Percentiles rank a stretch among this genome's conserved stretches.
Conservation (phyloP, 495 filamentous ascomycete species). For the Xylaria intraflava region DNA sequence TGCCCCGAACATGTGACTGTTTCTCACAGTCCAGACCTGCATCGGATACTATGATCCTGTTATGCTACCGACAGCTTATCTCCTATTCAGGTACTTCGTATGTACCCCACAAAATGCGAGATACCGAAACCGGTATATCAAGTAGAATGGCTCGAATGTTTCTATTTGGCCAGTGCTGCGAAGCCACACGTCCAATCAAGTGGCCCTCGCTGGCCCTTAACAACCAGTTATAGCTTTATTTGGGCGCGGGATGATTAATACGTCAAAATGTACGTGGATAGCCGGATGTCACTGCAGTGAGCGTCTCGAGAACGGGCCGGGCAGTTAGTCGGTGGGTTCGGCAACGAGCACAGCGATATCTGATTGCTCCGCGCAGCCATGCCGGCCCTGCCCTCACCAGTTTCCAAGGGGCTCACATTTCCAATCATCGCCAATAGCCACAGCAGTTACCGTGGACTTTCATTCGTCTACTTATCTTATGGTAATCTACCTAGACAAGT, state of each 20-base stretch:
- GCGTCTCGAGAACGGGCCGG: not conserved
- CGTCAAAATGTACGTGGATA: not conserved
- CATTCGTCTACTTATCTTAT: not conserved
- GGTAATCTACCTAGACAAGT: not conserved
- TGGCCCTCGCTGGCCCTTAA: conserved; percentile 1
- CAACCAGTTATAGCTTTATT: not conserved
- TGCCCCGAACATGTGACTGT: conserved; percentile 3
- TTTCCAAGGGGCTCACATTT: not conserved
- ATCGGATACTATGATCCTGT: not conserved
- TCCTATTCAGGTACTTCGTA: conserved; percentile 1
- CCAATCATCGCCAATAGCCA: not conserved
- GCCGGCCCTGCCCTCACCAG: not conserved
- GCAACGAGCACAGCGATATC: not conserved
- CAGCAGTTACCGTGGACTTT: not conserved
- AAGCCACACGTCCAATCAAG: not conserved
- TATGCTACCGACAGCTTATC: conserved; percentile 4
- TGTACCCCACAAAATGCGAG: conserved; percentile 13
- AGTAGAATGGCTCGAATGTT: conserved; percentile 2
- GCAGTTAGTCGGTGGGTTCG: not conserved
- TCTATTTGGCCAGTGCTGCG: conserved; percentile 5
- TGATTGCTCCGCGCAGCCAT: not conserved
- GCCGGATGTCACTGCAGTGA: not conserved
- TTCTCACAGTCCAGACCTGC: not conserved
- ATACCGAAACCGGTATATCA: conserved; percentile 13
- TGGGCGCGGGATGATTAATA: not conserved